Evolutionary conservation across 2,329 filamentous ascomycete species (phyloP).

Genomic region (Ambrosiella xylebori): DNA sequence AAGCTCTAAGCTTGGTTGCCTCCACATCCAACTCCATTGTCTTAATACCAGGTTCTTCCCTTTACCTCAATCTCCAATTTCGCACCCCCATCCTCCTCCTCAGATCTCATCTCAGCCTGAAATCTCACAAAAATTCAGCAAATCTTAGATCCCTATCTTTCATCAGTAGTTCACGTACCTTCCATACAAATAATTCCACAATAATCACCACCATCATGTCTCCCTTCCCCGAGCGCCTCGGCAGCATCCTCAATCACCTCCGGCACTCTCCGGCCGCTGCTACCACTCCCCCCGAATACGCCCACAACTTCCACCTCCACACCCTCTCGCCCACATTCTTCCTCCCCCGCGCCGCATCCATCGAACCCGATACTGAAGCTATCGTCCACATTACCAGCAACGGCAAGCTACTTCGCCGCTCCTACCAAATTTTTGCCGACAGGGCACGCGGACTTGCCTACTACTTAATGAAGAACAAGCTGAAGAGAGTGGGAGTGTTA

Average conservation of each 20-base stretch:
- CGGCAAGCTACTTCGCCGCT: constrained; percentile 52
- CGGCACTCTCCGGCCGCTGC: constrained; percentile 15
- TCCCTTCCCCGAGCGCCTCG: constrained; percentile 32
- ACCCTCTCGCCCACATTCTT: constrained; percentile 78
- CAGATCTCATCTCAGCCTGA: too few species aligned
- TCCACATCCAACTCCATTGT: too few species aligned
- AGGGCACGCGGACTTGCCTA: constrained; percentile 78
- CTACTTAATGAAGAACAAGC: constrained; percentile 58
- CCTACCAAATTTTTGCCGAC: constrained; percentile 68
- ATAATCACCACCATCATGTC: not conserved
- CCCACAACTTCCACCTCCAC: constrained; percentile 45
- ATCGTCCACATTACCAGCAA: constrained; percentile 76
- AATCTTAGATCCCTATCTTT: not conserved
- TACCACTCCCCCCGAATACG: constrained; percentile 20
- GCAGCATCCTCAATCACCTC: constrained; percentile 37
- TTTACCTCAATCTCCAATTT: too few species aligned
- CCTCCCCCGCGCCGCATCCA: constrained; percentile 65
- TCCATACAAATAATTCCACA: not conserved
- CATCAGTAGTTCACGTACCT: not conserved
- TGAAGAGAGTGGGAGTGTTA: constrained; percentile 67
- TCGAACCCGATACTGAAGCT: constrained; percentile 72
- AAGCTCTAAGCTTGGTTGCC: too few species aligned
- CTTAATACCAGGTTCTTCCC: too few species aligned
- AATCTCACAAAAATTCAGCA: too few species aligned
- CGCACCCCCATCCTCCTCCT: too few species aligned